A percentile compares a stretch with the other conserved stretches of the same genome.
Evolutionary conservation across 148 eudicot genomes (phyloP).

Genomic region (Tetragonia tetragonoides): DNA sequence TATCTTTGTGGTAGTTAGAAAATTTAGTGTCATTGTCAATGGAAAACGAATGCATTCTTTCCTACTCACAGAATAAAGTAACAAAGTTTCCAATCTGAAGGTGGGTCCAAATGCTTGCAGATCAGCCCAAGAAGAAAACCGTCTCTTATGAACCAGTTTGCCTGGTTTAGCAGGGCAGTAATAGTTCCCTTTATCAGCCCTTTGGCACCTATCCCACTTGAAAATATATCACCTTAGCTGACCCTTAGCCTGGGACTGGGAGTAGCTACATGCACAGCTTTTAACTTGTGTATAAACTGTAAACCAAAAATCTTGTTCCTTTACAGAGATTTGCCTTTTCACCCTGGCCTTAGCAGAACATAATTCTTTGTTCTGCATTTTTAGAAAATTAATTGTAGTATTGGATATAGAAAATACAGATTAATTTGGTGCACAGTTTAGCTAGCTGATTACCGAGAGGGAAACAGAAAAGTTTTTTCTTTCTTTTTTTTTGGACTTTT

Average conservation of each 20-base stretch:
- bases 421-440: too few species aligned
- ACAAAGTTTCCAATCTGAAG: slow-evolving; percentile 1
- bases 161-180: slow-evolving; percentile 29
- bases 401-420: too few species aligned
- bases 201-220: slow-evolving; percentile 20
- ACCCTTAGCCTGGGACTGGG: slow-evolving; percentile 12
- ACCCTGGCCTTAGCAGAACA: not conserved
- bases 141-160: slow-evolving; percentile 3
- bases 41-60: not conserved
- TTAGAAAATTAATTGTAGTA: not conserved
- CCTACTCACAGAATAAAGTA: slow-evolving; percentile 5
- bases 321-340: too few species aligned
- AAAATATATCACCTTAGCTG: not conserved
- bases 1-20: slow-evolving; percentile 20
- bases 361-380: not conserved
- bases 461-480: slow-evolving; percentile 10
- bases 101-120: slow-evolving; percentile 23
- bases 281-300: too few species aligned
- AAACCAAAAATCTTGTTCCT: too few species aligned
- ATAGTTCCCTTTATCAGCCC: slow-evolving; percentile 2
- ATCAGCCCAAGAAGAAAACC: slow-evolving; percentile 17
- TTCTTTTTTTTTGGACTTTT: not conserved
- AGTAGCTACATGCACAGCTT: not conserved
- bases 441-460: not conserved
- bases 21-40: slow-evolving; percentile 28